Conservation (phyloP, 176 grass and related monocot species). For the Typha latifolia region DNA sequence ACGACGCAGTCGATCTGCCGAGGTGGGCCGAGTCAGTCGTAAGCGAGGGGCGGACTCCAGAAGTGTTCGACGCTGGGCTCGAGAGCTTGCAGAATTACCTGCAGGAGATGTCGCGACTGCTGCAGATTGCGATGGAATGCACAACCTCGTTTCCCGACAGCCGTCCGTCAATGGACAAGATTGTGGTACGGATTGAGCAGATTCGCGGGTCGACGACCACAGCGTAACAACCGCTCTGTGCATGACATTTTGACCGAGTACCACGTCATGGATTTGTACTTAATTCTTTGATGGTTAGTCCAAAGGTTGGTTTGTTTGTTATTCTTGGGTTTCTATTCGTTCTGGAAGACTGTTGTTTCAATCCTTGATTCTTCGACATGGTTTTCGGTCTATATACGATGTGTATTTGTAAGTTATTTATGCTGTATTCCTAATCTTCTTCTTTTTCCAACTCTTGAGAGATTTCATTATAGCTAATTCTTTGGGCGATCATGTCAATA, state of each 20-base stretch:
- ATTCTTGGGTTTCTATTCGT: no score
- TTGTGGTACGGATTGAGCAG: constrained; percentile 38
- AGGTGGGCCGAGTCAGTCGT: constrained; percentile 64
- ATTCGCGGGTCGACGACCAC: constrained; percentile 6
- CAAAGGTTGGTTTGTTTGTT: no score
- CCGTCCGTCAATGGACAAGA: constrained; percentile 37
- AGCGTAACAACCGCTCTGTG: background rate
- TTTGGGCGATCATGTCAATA: background rate
- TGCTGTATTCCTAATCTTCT: background rate
- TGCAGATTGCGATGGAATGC: constrained; percentile 51
- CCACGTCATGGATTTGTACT: no score
- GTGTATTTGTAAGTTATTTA: no score
- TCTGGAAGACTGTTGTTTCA: no score
- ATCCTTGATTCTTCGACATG: no score
- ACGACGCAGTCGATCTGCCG: constrained; percentile 49
- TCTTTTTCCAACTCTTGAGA: background rate
- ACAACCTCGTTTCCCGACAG: constrained; percentile 24
- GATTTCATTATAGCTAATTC: background rate
- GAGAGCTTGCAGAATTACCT: constrained; percentile 29
- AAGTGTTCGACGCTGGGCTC: constrained; percentile 66
- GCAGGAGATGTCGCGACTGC: constrained; percentile 53
- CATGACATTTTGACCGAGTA: no score
- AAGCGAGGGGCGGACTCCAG: constrained; percentile 47
- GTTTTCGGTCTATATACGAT: no score
- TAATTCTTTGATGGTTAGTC: no score